Evolutionary conservation across 2,329 filamentous ascomycete genomes (phyloP).

Genomic region (Curvularia sp.): DNA sequence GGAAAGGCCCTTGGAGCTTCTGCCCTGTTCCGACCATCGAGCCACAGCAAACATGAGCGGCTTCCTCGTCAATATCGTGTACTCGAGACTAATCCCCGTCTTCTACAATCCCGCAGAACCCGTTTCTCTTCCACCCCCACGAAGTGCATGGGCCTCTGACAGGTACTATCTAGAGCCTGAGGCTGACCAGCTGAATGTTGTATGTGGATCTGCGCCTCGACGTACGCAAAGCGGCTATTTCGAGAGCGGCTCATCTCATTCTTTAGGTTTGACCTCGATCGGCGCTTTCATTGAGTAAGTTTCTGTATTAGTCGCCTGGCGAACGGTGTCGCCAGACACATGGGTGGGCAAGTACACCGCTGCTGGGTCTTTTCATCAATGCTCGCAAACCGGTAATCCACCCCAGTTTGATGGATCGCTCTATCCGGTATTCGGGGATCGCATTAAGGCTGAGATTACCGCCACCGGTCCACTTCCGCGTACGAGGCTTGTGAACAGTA

Average conservation of each 20-base stretch:
- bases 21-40: conserved; percentile 7
- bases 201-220: conserved; percentile 12
- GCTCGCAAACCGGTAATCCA: neutral
- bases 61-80: neutral
- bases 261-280: neutral
- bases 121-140: conserved; percentile 1
- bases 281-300: conserved; percentile 15
- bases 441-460: conserved; percentile 14
- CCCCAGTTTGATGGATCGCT: neutral
- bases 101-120: neutral
- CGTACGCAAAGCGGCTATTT: conserved; percentile 12
- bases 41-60: neutral
- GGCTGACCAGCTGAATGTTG: conserved; percentile 40
- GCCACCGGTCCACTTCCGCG: conserved; percentile 20
- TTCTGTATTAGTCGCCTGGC: conserved; percentile 11
- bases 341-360: conserved; percentile 15
- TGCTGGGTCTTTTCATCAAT: neutral
- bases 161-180: conserved; percentile 10
- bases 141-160: conserved; percentile 15
- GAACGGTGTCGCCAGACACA: conserved; percentile 5
- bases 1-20: conserved; percentile 1
- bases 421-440: conserved; percentile 11
- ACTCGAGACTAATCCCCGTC: neutral
- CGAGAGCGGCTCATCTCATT: conserved; percentile 6
- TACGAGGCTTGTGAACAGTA: conserved; percentile 35